Evolutionary conservation across 306 rosid species (phyloP).

Genomic region (Medicago ruthenica): DNA sequence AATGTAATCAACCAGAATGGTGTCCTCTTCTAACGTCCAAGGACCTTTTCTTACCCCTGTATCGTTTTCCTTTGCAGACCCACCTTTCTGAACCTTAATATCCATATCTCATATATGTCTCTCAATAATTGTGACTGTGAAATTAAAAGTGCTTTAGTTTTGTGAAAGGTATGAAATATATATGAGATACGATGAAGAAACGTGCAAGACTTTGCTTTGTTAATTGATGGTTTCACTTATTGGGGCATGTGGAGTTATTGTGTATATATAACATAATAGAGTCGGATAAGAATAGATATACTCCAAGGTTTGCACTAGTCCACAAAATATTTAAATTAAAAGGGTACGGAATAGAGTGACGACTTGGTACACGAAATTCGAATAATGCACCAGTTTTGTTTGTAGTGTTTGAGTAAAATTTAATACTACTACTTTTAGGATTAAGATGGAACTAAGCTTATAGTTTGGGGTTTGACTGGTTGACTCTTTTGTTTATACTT

Average conservation of each 20-base stretch:
- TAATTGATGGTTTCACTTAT: conserved; percentile 40
- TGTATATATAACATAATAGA: conserved; percentile 30
- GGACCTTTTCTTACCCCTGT: conserved; percentile 62
- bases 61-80: conserved; percentile 13
- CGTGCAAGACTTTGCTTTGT: conserved; percentile 29
- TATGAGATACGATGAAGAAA: conserved; percentile 9
- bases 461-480: conserved; percentile 46
- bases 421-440: conserved; percentile 17
- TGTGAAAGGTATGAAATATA: not conserved
- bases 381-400: conserved; percentile 12
- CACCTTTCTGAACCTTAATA: conserved; percentile 30
- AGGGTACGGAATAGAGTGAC: conserved; percentile 37
- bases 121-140: not conserved
- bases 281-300: conserved; percentile 41
- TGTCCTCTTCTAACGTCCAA: conserved; percentile 72
- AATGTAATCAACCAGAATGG: conserved; percentile 54
- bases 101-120: not conserved
- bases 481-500: conserved; percentile 27
- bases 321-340: conserved; percentile 27
- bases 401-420: not conserved
- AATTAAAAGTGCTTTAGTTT: not conserved
- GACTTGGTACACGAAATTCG: conserved; percentile 19
- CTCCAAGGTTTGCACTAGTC: conserved; percentile 6
- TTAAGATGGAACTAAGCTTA: conserved; percentile 26
- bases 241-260: conserved; percentile 26